A percentile compares a stretch with the other conserved stretches of the same genome.
Conservation (phyloP, 2,329 filamentous ascomycete genomes). For the Cercospora brassicicola region DNA sequence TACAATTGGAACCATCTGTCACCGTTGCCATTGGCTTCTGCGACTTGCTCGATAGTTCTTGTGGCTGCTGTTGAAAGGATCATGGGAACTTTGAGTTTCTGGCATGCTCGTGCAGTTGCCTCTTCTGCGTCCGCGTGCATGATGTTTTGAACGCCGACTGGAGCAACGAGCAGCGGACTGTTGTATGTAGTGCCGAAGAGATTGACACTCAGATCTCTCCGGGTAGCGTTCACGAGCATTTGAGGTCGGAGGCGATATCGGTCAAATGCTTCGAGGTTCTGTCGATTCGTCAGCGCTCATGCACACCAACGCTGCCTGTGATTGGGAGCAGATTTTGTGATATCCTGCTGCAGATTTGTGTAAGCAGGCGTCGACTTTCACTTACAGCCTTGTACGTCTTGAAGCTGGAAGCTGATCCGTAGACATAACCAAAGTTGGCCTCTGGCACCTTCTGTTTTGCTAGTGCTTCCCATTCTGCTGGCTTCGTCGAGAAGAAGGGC, state of each 20-base stretch:
- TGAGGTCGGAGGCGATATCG: slow-evolving; percentile 43
- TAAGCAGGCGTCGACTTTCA: too few species aligned
- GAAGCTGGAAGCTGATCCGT: slow-evolving; percentile 42
- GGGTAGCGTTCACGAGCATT: slow-evolving; percentile 45
- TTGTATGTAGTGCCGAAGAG: slow-evolving; percentile 47
- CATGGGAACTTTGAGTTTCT: slow-evolving; percentile 62
- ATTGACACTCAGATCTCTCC: slow-evolving; percentile 30
- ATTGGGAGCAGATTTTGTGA: too few species aligned
- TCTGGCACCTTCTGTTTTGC: slow-evolving; percentile 39
- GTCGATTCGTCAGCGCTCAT: background rate
- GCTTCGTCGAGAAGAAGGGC: slow-evolving; percentile 45
- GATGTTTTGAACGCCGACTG: slow-evolving; percentile 67
- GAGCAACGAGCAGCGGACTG: slow-evolving; percentile 62
- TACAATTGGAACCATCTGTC: slow-evolving; percentile 58
- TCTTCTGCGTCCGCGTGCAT: slow-evolving; percentile 66
- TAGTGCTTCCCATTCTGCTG: slow-evolving; percentile 43
- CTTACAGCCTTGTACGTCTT: slow-evolving; percentile 37
- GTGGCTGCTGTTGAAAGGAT: slow-evolving; percentile 66
- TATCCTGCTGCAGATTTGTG: too few species aligned
- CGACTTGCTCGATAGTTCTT: slow-evolving; percentile 66
- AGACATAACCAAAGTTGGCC: slow-evolving; percentile 45
- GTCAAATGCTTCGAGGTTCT: slow-evolving; percentile 43
- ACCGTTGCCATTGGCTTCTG: slow-evolving; percentile 54
- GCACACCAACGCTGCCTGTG: background rate
- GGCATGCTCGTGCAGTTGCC: slow-evolving; percentile 63